These are phyloP conservation scores for Xylariaceae sp. DNA, from an alignment of 2,329 filamentous ascomycete species.

Conservation along the genomic window DNA sequence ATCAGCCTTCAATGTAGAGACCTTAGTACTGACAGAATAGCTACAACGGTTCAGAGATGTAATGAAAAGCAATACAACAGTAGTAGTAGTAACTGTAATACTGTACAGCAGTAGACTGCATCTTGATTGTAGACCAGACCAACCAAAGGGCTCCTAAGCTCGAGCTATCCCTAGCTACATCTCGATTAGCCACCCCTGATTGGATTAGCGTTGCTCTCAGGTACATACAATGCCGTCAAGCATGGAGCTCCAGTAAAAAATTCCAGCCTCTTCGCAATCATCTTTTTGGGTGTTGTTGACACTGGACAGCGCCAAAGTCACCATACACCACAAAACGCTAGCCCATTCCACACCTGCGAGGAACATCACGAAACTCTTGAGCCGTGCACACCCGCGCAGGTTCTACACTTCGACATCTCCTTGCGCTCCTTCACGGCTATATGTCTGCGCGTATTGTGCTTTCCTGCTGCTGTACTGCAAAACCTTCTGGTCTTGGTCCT, in stretches of 20 bases:
- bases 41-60: no score
- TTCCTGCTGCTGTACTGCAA: no score
- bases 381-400: conserved; percentile 6
- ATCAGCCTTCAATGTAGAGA: no score
- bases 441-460: not conserved
- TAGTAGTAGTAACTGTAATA: no score
- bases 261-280: conserved; percentile 24
- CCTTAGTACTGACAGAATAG: no score
- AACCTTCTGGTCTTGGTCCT: no score
- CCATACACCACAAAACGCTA: conserved; percentile 1
- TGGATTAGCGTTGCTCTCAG: not conserved
- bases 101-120: no score
- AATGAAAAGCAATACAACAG: no score
- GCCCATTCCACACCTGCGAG: conserved; percentile 7
- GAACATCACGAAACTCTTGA: conserved; percentile 10
- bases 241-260: conserved; percentile 17
- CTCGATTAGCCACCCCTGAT: not conserved
- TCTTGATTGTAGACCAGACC: no score
- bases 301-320: not conserved
- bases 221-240: not conserved
- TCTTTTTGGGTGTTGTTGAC: conserved; percentile 6
- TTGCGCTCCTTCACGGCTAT: not conserved
- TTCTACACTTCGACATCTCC: not conserved
- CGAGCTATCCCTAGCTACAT: no score
- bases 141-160: no score